Base-by-base conservation (phyloP, 75 land plant species). In the Adiantum capillusveneris region DNA sequence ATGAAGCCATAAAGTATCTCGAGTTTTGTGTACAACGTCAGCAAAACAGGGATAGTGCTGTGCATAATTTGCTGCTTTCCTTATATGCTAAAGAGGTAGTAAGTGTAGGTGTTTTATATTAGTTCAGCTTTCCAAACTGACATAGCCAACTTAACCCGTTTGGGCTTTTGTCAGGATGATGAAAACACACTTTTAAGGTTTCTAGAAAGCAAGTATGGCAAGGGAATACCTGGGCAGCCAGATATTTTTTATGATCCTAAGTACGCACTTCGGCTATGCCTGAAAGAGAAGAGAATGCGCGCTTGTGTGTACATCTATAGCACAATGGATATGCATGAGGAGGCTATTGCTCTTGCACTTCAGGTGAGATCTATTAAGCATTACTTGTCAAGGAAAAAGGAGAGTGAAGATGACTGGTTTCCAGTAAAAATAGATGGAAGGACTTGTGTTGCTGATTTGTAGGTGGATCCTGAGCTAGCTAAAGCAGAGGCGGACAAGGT, bases 301-400 rank as follows among this genome's bases (percentile, higher is more conserved):
- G 90, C 98, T 20, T 93, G 96, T 75, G 87, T 93, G 31, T 77
- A 80, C 65, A 88, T 93, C 48, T 93, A 93, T 59, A 90, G 98
- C 71, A 89, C 90, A 96, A 89, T 93, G 95, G 76, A 81, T 44
- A 88, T 93, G 98, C 95, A 93, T 80, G 90, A 88, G 75, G 98
- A 89, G 69, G 98, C 98, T 62, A 87, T 93, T 63, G 95, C 95
- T 48, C 98, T 93, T 70, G 90, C 98, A 26, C 66, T 93, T 16
- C 81, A 83, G 96, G 98, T 88, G n/a, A n/a, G n/a, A n/a, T n/a
- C n/a, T n/a, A n/a, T n/a, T n/a, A n/a, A n/a, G n/a, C n/a, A n/a
- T n/a, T n/a, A n/a, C n/a, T n/a, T n/a, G n/a, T n/a, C n/a, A n/a
- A n/a, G n/a, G n/a, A n/a, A n/a, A n/a, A n/a, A n/a, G n/a, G n/a